Conservation (phyloP, 108 stramenopile genomes). For the Fragilariopsis cylindrus region DNA sequence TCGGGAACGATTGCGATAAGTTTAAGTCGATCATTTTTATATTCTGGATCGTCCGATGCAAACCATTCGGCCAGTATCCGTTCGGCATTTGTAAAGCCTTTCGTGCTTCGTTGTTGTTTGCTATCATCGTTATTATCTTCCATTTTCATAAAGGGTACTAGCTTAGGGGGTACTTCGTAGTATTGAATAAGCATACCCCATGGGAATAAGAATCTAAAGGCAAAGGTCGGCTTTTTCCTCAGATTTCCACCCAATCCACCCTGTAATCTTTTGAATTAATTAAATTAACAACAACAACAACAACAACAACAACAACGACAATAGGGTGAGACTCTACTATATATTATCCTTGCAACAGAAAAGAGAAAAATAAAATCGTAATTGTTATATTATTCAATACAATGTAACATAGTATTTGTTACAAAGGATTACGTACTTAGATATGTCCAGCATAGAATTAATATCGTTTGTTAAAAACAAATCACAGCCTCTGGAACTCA, state of each 20-base stretch:
- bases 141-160: slow-evolving; percentile 55
- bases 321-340: no score
- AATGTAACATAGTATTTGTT: neutral
- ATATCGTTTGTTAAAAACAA: slow-evolving; percentile 69
- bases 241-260: slow-evolving; percentile 63
- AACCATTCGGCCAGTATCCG: slow-evolving; percentile 54
- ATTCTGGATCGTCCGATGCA: slow-evolving; percentile 53
- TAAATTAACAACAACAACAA: neutral
- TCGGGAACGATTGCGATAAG: slow-evolving; percentile 80
- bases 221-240: slow-evolving; percentile 66
- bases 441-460: slow-evolving; percentile 1
- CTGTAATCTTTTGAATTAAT: slow-evolving; percentile 21
- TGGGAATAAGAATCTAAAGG: slow-evolving; percentile 79
- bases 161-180: slow-evolving; percentile 68
- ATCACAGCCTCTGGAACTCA: slow-evolving; percentile 77
- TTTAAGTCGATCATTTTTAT: slow-evolving; percentile 71
- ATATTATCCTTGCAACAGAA: no score
- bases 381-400: neutral
- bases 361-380: neutral
- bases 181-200: slow-evolving; percentile 82
- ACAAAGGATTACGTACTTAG: slow-evolving; percentile 13
- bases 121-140: slow-evolving; percentile 30
- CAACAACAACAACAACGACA: neutral
- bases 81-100: slow-evolving; percentile 42
- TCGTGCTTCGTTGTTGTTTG: slow-evolving; percentile 6